These are phyloP conservation scores for Hemileccinum impolitum DNA, from an alignment of 768 basidiomycete genomes.

Conservation along the genomic window DNA sequence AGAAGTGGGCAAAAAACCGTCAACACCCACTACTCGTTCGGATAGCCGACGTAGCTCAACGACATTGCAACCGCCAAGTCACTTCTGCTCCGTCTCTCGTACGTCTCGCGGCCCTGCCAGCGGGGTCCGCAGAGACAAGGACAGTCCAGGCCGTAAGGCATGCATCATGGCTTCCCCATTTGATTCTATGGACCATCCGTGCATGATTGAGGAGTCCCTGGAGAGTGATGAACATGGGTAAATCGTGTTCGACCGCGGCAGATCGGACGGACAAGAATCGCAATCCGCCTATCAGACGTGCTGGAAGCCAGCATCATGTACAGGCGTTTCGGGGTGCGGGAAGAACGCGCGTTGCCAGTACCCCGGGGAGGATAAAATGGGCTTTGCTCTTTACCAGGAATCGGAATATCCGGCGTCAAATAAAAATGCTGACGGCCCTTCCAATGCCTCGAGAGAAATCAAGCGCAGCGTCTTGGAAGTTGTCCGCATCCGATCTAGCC, in stretches of 20 bases:
- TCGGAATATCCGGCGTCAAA: constrained; percentile 25
- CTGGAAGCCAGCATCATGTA: constrained; percentile 37
- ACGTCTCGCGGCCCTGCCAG: constrained; percentile 32
- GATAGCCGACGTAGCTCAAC: constrained; percentile 47
- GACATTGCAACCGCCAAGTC: constrained; percentile 33
- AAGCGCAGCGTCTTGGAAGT: constrained; percentile 39
- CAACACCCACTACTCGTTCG: constrained; percentile 47
- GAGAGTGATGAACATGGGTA: constrained; percentile 47
- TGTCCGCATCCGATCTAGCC: constrained; percentile 31
- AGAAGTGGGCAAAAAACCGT: constrained; percentile 16
- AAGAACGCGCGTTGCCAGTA: constrained; percentile 23
- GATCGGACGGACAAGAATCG: constrained; percentile 39
- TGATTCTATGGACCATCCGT: constrained; percentile 44
- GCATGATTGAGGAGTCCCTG: constrained; percentile 53
- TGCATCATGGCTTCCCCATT: constrained; percentile 52
- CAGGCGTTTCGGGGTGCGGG: constrained; percentile 34
- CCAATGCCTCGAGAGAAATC: constrained; percentile 42
- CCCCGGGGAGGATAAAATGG: constrained; percentile 23
- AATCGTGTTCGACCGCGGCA: constrained; percentile 45
- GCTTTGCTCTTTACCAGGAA: constrained; percentile 23
- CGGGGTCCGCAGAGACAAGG: constrained; percentile 31
- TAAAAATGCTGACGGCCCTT: constrained; percentile 37
- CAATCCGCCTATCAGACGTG: constrained; percentile 29
- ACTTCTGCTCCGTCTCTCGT: constrained; percentile 38
- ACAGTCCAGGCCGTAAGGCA: constrained; percentile 46